Base-by-base conservation (phyloP, 768 basidiomycete genomes). In the Rhodotorula taiwanensis region DNA sequence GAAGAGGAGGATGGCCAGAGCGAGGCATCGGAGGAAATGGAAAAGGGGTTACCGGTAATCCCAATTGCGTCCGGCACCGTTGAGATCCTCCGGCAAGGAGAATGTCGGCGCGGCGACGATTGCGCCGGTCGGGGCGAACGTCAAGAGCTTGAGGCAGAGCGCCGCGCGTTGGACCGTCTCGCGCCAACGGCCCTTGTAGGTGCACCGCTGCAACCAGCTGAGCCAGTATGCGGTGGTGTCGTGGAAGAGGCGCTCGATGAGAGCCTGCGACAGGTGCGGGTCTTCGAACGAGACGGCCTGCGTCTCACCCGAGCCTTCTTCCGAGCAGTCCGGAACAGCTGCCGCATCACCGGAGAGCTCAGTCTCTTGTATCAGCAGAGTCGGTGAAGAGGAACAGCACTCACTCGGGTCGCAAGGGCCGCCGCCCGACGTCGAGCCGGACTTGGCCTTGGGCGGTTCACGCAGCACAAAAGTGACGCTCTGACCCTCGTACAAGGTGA, bases 21-120 rank as follows among this genome's bases (percentile, higher is more conserved):
- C n/a, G n/a, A n/a, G n/a, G n/a, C n/a, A n/a, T n/a, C n/a, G n/a
- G n/a, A n/a, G n/a, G n/a, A n/a, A n/a, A n/a, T n/a, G n/a, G n/a
- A n/a, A 31, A 20, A 51, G 20, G 13, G 27, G 16, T 44, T 21
- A 84, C 79, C 85, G 80, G 67, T 87, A 66, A 47, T 66, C 68
- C 58, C 62, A 72, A 42, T 72, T 65, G 5, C 71, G n/a, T 1
- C 71, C 71, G 18, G 66, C 71, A 14, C 57, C 60, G 43, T 67
- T 52, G 0, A 70, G 58, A 49, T 53, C 34, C 27, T 95, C 93
- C 0, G 93, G 93, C 16, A 97, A 78, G 66, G 88, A 89, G 77
- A 98, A 97, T 0, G 93, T 97, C 1, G 94, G 91, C 66, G 89
- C 91, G 0, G 94, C 94, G 13, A 97, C 86, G 52, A 95, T 87